Conservation (phyloP, 768 basidiomycete genomes). For the Trametes coccinea region DNA sequence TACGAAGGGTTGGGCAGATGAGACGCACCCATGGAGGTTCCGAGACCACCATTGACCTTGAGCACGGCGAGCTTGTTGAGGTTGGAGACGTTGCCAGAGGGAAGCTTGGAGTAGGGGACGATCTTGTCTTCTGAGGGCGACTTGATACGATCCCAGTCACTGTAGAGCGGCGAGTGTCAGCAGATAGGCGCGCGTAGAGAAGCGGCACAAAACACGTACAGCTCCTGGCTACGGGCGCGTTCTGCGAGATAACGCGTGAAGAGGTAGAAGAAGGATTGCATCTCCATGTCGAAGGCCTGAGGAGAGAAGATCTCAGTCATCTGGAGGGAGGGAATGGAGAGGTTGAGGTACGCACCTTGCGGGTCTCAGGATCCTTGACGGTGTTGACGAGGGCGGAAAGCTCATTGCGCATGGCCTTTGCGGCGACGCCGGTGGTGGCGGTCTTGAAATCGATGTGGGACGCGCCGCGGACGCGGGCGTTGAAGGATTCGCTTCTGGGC, state of each 20-base stretch:
- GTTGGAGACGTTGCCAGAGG: slow-evolving; percentile 55
- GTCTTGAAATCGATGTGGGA: slow-evolving; percentile 95
- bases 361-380: slow-evolving; percentile 75
- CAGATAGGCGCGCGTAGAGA: slow-evolving; percentile 1
- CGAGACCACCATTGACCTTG: slow-evolving; percentile 93
- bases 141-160: slow-evolving; percentile 56
- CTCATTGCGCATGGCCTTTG: slow-evolving; percentile 98
- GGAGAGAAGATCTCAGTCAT: slow-evolving; percentile 15
- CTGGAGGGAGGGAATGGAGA: not conserved
- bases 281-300: slow-evolving; percentile 90
- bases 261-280: slow-evolving; percentile 95
- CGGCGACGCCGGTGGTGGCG: slow-evolving; percentile 67
- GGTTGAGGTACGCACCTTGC: slow-evolving; percentile 59
- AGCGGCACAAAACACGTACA: slow-evolving; percentile 53
- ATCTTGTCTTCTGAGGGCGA: slow-evolving; percentile 86
- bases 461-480: slow-evolving; percentile 70
- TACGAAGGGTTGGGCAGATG: not conserved
- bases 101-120: slow-evolving; percentile 75
- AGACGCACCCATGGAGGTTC: slow-evolving; percentile 79
- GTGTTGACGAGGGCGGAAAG: slow-evolving; percentile 89
- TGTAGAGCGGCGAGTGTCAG: slow-evolving; percentile 1
- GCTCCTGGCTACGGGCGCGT: slow-evolving; percentile 60
- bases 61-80: slow-evolving; percentile 94
- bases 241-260: slow-evolving; percentile 85
- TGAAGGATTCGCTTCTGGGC: slow-evolving; percentile 68